phyloP scores from a whole-genome alignment of 202 grass and related monocot species.

The Schoenoplectus triqueter region DNA sequence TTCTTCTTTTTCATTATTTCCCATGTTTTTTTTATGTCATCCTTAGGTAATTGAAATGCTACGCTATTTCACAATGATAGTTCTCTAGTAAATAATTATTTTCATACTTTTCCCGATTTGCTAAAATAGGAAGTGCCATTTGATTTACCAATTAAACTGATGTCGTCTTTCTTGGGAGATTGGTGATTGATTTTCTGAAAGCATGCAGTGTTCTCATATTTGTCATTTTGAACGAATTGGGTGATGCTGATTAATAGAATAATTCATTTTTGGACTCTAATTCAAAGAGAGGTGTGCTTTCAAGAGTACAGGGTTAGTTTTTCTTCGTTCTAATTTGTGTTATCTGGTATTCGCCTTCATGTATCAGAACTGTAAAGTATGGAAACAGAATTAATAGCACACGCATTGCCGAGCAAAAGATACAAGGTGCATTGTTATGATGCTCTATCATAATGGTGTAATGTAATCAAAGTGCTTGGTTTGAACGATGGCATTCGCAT shows the following conservation, averaged over 20 bases:
- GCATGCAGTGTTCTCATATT: not conserved
- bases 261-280: constrained; percentile 48
- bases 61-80: constrained; percentile 18
- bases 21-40: not conserved
- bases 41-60: not conserved
- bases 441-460: no score
- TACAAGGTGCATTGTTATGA: no score
- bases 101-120: not conserved
- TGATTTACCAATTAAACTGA: not conserved
- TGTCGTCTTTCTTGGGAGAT: not conserved
- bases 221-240: not conserved
- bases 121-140: constrained; percentile 7
- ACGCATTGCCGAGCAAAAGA: not conserved
- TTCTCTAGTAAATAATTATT: not conserved
- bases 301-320: not conserved
- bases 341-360: not conserved
- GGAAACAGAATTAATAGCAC: not conserved
- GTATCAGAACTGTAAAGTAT: not conserved
- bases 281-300: constrained; percentile 27
- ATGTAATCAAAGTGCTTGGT: not conserved
- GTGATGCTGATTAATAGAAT: not conserved
- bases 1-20: not conserved
- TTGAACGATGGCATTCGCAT: not conserved
- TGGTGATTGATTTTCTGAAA: constrained; percentile 24
- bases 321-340: not conserved